These are phyloP conservation scores for Russula lepida DNA, from an alignment of 768 basidiomycete genomes.

Conservation along the genomic window DNA sequence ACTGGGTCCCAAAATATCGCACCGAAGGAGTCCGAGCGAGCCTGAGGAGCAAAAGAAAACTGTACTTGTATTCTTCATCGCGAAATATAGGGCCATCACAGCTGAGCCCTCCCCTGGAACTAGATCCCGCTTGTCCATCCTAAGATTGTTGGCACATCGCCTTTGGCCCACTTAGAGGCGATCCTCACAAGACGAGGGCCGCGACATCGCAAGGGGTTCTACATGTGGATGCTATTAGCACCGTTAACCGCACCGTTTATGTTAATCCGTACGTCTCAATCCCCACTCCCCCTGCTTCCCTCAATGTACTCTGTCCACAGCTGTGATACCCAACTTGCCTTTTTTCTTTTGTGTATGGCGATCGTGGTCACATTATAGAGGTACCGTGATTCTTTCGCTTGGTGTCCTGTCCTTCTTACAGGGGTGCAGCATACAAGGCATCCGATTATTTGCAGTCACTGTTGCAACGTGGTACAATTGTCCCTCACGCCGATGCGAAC, in stretches of 20 bases:
- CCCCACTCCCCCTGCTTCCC: background rate
- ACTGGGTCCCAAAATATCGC: slow-evolving; percentile 39
- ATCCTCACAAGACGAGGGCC: slow-evolving; percentile 51
- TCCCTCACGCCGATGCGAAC: slow-evolving; percentile 43
- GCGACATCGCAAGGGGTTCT: slow-evolving; percentile 57
- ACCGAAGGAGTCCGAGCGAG: slow-evolving; percentile 6
- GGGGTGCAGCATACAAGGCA: slow-evolving; percentile 51
- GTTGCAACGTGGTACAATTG: slow-evolving; percentile 45
- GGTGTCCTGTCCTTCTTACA: background rate
- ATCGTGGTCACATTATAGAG: slow-evolving; percentile 78
- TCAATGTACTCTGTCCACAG: slow-evolving; percentile 30
- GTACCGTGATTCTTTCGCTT: slow-evolving; percentile 29
- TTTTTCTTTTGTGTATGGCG: slow-evolving; percentile 84
- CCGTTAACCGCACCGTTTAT: slow-evolving; percentile 72
- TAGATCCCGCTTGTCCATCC: slow-evolving; percentile 60
- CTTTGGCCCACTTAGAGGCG: slow-evolving; percentile 37
- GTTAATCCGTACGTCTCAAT: slow-evolving; percentile 54
- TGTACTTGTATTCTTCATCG: background rate
- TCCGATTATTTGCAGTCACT: slow-evolving; percentile 60
- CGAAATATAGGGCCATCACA: background rate
- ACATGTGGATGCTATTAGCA: slow-evolving; percentile 52
- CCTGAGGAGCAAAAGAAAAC: slow-evolving; percentile 16
- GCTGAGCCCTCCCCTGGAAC: background rate
- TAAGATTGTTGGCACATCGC: slow-evolving; percentile 28
- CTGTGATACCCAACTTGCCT: slow-evolving; percentile 74